These are phyloP conservation scores for Lindgomyces ingoldianus DNA, from an alignment of 495 filamentous ascomycete species.

Conservation along the genomic window DNA sequence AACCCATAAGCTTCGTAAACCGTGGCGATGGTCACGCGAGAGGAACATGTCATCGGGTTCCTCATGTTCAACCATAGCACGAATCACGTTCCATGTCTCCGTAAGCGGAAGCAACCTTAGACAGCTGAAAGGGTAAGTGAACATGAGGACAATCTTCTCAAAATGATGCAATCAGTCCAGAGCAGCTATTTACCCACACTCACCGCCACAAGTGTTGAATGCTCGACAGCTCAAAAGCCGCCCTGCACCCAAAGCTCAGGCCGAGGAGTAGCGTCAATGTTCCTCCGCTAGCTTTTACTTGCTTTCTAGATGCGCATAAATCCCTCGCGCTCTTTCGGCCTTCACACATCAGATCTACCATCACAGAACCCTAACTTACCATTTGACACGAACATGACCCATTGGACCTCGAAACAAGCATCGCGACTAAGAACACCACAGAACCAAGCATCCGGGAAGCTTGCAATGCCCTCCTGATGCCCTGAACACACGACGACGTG, in stretches of 20 bases:
- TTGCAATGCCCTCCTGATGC: background rate
- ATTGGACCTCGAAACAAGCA: constrained; percentile 15
- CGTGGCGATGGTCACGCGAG: no score
- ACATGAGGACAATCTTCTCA: constrained; percentile 19
- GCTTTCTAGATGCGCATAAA: background rate
- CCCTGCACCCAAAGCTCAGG: background rate
- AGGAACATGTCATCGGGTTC: no score
- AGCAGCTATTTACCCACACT: background rate
- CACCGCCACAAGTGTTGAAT: background rate
- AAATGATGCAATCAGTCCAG: constrained; percentile 25
- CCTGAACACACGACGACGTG: background rate
- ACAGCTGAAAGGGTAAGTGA: constrained; percentile 21
- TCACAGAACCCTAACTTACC: background rate
- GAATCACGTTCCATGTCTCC: no score
- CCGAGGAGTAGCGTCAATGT: background rate
- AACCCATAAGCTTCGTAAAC: no score
- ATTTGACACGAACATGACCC: background rate
- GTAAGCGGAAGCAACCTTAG: no score
- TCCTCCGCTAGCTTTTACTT: background rate
- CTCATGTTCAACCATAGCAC: no score
- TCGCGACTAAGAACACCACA: background rate
- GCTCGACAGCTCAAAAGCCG: background rate
- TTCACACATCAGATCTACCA: background rate
- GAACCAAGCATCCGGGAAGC: constrained; percentile 4
- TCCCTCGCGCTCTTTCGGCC: background rate